phyloP scores from a whole-genome alignment of 2,329 filamentous ascomycete genomes.

The Claviceps sp. region DNA sequence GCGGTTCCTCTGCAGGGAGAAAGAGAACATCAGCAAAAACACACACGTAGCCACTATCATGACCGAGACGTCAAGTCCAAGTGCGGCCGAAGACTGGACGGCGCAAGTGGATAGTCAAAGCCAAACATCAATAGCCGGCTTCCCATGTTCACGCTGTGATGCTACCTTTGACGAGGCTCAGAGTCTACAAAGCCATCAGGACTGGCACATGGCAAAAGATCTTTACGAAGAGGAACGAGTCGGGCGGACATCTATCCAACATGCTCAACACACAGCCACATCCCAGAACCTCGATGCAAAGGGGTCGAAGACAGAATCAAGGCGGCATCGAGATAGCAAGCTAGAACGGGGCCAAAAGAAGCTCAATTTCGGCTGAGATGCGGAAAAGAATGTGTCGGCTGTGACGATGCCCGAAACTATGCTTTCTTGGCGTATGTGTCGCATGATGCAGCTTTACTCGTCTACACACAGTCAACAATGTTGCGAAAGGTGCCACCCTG shows the following conservation, averaged over 20 bases:
- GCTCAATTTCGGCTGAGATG: constrained; percentile 42
- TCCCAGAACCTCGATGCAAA: constrained; percentile 18
- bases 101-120: neutral
- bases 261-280: constrained; percentile 21
- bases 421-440: neutral
- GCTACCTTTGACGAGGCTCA: constrained; percentile 43
- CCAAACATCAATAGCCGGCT: constrained; percentile 5
- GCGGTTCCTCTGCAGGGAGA: constrained; percentile 39
- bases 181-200: constrained; percentile 61
- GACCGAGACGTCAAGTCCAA: neutral
- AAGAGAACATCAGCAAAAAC: neutral
- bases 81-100: neutral
- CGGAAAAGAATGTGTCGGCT: neutral
- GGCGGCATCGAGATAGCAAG: constrained; percentile 25
- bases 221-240: constrained; percentile 54
- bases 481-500: neutral
- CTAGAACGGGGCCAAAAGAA: constrained; percentile 46
- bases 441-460: neutral
- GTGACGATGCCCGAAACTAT: neutral
- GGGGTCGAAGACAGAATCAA: constrained; percentile 24
- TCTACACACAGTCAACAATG: neutral
- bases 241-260: constrained; percentile 29
- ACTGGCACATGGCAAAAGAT: constrained; percentile 91
- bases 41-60: neutral
- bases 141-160: constrained; percentile 52